Evolutionary conservation across 2,329 filamentous ascomycete genomes (phyloP), one percentile per base, ranked within the genome.

Genomic region (Verticillium alfalfae): DNA sequence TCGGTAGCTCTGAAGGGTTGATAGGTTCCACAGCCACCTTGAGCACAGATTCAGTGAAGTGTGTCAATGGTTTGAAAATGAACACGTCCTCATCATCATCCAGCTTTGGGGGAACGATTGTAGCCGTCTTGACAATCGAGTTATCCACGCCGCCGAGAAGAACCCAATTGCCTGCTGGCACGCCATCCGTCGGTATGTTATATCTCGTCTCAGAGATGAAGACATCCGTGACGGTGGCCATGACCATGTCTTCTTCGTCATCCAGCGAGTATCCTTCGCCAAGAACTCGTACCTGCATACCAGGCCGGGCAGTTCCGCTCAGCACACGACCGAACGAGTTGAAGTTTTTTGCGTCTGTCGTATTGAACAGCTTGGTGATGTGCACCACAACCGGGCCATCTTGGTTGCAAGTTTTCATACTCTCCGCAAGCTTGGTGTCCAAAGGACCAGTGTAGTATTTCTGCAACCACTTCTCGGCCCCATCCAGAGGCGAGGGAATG

Each of bases 21-120:
- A 99, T 95, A 1, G 95, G 95, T 77, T 99, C 95, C 9, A 99
- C 94, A 0, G 95, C 95, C 38, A 99, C 90, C 79, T 99, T 99
- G 76, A 99, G 90, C 1, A 99, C 93, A 1, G 94, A 97, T 73
- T 99, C 92, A 37, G 95, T 98, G 76, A 98, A 96, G 77, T 99
- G 95, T 9, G 88, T 87, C 63, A 99, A 85, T 0, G 95, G 94
- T 66, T 88, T 90, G 84, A 99, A 98, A 70, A 99, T 96, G 75
- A 96, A 96, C 0, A 92, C 93, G 65, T 96, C 93, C 74, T 98
- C 94, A 56, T 95, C 87, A 59, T 96, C 89, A 34, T 92, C 89
- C 9, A 97, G 82, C 66, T 88, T 89, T 45, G 87, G 86, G 1
- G 92, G 87, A 36, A 99, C 87, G 57, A 99, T 83, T 0, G 95